A percentile compares a stretch with the other conserved stretches of the same genome.
Evolutionary conservation across 1,139 yeast genomes (phyloP).

Genomic region (Debaryomyces nepalensis): DNA sequence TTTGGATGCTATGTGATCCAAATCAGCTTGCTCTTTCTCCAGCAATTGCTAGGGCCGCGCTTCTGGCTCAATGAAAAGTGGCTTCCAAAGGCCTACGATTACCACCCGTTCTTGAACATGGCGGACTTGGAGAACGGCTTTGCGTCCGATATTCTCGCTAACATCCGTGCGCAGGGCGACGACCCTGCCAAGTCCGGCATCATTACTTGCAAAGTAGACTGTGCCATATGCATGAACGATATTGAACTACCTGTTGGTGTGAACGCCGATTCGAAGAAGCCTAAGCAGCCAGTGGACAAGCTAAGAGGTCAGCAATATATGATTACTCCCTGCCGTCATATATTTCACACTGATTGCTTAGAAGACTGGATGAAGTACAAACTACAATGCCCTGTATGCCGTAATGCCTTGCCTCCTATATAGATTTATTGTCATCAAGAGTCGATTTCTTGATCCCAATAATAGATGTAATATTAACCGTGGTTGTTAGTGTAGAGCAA

Average conservation of each 20-base stretch:
- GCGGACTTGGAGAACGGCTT: constrained; percentile 67
- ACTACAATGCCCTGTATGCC: constrained; percentile 91
- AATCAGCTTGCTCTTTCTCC: constrained; percentile 58
- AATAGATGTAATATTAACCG: constrained; percentile 1
- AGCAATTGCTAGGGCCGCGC: constrained; percentile 73
- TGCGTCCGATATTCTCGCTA: constrained; percentile 41
- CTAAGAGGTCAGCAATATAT: constrained; percentile 57
- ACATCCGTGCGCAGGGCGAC: constrained; percentile 24
- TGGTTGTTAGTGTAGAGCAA: neutral
- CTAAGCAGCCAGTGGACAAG: constrained; percentile 20
- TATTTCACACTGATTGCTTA: constrained; percentile 84
- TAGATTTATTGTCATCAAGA: constrained; percentile 9
- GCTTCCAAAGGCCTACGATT: constrained; percentile 80
- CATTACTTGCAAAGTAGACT: constrained; percentile 52
- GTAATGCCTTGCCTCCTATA: constrained; percentile 79
- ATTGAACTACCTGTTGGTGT: constrained; percentile 62
- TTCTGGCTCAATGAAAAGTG: constrained; percentile 79
- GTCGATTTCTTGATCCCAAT: neutral
- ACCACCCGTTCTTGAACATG: constrained; percentile 67
- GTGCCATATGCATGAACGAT: constrained; percentile 89
- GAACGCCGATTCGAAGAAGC: constrained; percentile 18
- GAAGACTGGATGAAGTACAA: constrained; percentile 95
- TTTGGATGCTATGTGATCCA: constrained; percentile 62
- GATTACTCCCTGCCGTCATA: constrained; percentile 93
- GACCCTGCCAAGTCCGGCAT: constrained; percentile 34